These are phyloP conservation scores for Trichoderma sp. DNA, from an alignment of 2,329 filamentous ascomycete species.

Conservation along the genomic window DNA sequence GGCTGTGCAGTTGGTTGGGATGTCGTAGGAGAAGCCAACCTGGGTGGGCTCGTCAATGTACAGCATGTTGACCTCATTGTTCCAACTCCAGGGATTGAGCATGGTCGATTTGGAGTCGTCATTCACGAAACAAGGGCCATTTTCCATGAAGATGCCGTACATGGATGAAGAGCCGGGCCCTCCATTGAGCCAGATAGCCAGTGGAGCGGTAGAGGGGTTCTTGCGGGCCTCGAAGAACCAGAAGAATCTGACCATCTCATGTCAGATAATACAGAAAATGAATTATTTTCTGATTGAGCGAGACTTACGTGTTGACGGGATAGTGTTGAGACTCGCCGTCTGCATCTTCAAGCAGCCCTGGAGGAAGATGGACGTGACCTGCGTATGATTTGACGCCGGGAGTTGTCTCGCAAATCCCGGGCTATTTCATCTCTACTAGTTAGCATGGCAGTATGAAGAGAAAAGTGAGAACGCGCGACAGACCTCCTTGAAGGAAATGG, in stretches of 20 bases:
- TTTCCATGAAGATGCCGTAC: constrained; percentile 64
- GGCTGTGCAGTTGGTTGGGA: constrained; percentile 62
- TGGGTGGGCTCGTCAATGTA: constrained; percentile 66
- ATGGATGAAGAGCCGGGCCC: constrained; percentile 64
- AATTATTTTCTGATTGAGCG: no score
- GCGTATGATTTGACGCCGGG: constrained; percentile 64
- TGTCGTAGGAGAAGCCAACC: constrained; percentile 68
- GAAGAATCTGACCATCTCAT: constrained; percentile 41
- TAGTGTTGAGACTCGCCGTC: constrained; percentile 50
- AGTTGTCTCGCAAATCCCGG: constrained; percentile 58
- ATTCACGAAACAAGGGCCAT: constrained; percentile 54
- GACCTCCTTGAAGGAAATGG: constrained; percentile 61
- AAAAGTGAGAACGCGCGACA: constrained; percentile 23
- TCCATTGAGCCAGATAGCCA: constrained; percentile 67
- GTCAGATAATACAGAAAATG: background rate
- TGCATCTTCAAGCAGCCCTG: constrained; percentile 40
- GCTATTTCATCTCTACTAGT: constrained; percentile 41
- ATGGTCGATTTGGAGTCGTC: constrained; percentile 53
- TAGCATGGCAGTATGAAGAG: background rate
- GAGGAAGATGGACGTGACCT: constrained; percentile 62
- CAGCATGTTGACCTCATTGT: constrained; percentile 54
- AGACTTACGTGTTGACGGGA: constrained; percentile 49
- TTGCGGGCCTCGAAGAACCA: constrained; percentile 54
- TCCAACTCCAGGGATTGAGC: constrained; percentile 65
- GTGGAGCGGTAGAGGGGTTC: constrained; percentile 40